These are phyloP conservation scores for Rosa chinensis DNA, from an alignment of 306 rosid genomes.

Conservation along the genomic window DNA sequence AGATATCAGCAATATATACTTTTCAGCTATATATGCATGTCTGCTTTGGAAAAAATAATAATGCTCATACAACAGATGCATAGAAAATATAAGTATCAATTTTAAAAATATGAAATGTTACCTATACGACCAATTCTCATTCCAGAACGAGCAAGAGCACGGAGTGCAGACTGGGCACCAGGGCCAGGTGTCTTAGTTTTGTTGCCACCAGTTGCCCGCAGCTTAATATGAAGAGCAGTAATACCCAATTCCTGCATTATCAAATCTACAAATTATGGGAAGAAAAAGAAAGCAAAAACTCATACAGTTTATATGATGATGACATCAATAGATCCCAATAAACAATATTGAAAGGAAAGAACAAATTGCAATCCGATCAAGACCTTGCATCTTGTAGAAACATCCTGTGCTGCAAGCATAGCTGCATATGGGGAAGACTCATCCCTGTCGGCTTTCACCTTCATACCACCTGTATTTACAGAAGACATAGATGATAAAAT, in stretches of 20 bases:
- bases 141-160: constrained; percentile 91
- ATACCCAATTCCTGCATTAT: constrained; percentile 69
- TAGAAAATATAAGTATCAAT: not conserved
- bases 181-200: constrained; percentile 92
- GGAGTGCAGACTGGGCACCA: constrained; percentile 91
- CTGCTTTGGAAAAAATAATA: not conserved
- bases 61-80: not conserved
- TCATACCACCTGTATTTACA: constrained; percentile 67
- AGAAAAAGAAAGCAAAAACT: not conserved
- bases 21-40: not conserved
- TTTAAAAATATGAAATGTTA: not conserved
- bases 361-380: not conserved
- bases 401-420: constrained; percentile 94
- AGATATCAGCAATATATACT: not conserved
- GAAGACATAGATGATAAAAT: not conserved
- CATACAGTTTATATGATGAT: too few relatives aligned
- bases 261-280: not conserved
- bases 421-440: constrained; percentile 89
- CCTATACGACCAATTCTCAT: constrained; percentile 97
- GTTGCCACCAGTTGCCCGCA: constrained; percentile 90
- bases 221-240: constrained; percentile 82
- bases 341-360: not conserved
- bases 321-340: not conserved
- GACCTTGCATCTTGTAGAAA: constrained; percentile 80
- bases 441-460: constrained; percentile 86